Evolutionary conservation across 805 yeast genomes (phyloP), one percentile per base, ranked within the genome.

Genomic region (Grigorovia yakushimaensis): DNA sequence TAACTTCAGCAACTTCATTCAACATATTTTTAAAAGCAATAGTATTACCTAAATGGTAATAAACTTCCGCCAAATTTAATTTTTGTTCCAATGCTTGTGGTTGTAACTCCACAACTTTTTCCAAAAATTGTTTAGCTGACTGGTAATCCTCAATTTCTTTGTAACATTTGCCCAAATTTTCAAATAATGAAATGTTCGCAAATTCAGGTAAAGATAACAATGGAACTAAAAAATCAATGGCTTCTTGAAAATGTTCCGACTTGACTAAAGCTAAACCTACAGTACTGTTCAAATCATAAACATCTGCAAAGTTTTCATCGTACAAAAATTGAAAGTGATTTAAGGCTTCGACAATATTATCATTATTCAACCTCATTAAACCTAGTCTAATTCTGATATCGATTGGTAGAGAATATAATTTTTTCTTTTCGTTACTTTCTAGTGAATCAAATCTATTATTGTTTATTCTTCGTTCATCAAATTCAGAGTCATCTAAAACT

Each of bases 311-410:
- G 30, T 75, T 77, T 40, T 77, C 79, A 37, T 73, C 73, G 41
- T 79, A 63, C 11, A 89, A 66, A 50, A 74, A 75, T 37, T 62
- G 70, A 55, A 85, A 83, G 61, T 91, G 97, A 8, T 64, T 65
- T 48, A 81, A 59, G 0, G 96, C 95, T 54, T 89, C 96, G 1
- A 74, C 75, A 23, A 73, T 69, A 41, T 82, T 73, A 45, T 78
- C 81, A 36, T 78, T 66, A 47, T 80, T 78, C 30, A 93, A 66
- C 49, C 98, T 73, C 43, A 86, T 72, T 10, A 80, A 64, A 0
- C 96, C 95, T 21, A 93, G 61, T 62, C 93, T 86, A 27, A 80
- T 81, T 47, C 98, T 67, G 22, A 93, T 85, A 67, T 91, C 98
- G 42, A 89, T 79, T 1, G 98, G 98, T 19, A 93, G 65, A 8